Evolutionary conservation across 768 basidiomycete genomes (phyloP).

Genomic region (Macrocybe gigantea): DNA sequence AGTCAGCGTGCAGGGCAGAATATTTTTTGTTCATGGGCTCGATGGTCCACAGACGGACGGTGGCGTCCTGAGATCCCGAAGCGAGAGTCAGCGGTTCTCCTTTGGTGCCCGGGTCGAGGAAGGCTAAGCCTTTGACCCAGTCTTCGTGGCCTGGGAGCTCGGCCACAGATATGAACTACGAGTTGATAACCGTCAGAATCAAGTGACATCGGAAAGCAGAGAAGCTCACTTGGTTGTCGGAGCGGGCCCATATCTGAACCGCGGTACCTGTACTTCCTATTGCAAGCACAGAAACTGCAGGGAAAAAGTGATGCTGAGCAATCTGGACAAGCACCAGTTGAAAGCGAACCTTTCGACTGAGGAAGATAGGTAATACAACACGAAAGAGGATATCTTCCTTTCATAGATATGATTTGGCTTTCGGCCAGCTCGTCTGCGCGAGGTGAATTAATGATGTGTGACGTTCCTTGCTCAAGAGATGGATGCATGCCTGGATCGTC

Average conservation of each 20-base stretch:
- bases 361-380: slow-evolving; percentile 64
- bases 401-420: slow-evolving; percentile 55
- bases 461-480: background rate
- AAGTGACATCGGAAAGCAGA: slow-evolving; percentile 1
- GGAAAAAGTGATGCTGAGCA: background rate
- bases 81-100: slow-evolving; percentile 65
- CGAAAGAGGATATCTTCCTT: slow-evolving; percentile 71
- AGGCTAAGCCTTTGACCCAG: slow-evolving; percentile 84
- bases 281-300: slow-evolving; percentile 62
- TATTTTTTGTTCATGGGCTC: slow-evolving; percentile 37
- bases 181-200: background rate
- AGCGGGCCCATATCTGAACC: slow-evolving; percentile 73
- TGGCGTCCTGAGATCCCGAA: slow-evolving; percentile 93
- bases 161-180: slow-evolving; percentile 55
- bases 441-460: slow-evolving; percentile 1
- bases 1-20: slow-evolving; percentile 9
- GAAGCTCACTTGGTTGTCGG: slow-evolving; percentile 45
- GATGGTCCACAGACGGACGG: slow-evolving; percentile 90
- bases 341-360: slow-evolving; percentile 50
- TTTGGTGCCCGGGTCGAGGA: slow-evolving; percentile 32
- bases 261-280: slow-evolving; percentile 76
- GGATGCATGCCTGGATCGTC: slow-evolving; percentile 24
- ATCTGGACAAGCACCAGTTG: background rate
- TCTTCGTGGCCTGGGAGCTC: slow-evolving; percentile 86
- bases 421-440: slow-evolving; percentile 31